Evolutionary conservation across 2,329 filamentous ascomycete species (phyloP).

Genomic region (Ascochyta viciae-villosae): DNA sequence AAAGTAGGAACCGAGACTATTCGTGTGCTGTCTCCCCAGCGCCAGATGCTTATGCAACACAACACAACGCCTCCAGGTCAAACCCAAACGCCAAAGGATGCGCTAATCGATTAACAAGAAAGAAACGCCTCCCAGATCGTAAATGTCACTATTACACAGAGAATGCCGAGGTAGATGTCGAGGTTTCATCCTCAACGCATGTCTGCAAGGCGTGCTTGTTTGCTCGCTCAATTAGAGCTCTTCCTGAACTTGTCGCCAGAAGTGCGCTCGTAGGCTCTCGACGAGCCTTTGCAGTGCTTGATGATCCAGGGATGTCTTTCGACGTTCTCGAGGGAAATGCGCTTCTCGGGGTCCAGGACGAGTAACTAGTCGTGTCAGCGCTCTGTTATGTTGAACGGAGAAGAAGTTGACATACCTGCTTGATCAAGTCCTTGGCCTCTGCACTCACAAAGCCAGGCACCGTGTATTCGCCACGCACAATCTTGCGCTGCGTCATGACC

Average conservation of each 20-base stretch:
- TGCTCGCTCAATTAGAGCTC: slow-evolving; percentile 27
- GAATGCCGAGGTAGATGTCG: neutral
- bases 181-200: neutral
- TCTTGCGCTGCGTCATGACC: slow-evolving; percentile 91
- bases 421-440: slow-evolving; percentile 91
- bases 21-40: neutral
- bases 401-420: slow-evolving; percentile 70
- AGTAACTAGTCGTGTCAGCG: slow-evolving; percentile 59
- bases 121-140: slow-evolving; percentile 1
- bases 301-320: slow-evolving; percentile 94
- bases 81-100: slow-evolving; percentile 3
- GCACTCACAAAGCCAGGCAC: slow-evolving; percentile 88
- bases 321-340: slow-evolving; percentile 87
- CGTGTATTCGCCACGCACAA: slow-evolving; percentile 88
- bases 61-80: neutral
- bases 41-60: too few relatives aligned
- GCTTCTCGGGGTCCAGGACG: slow-evolving; percentile 91
- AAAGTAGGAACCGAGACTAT: neutral
- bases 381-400: neutral
- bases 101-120: neutral
- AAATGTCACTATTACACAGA: slow-evolving; percentile 7
- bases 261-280: slow-evolving; percentile 43
- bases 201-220: neutral
- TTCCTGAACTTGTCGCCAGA: slow-evolving; percentile 39
- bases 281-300: slow-evolving; percentile 76